Base-by-base conservation (phyloP, 2,329 filamentous ascomycete genomes). In the Cercospora janseana region DNA sequence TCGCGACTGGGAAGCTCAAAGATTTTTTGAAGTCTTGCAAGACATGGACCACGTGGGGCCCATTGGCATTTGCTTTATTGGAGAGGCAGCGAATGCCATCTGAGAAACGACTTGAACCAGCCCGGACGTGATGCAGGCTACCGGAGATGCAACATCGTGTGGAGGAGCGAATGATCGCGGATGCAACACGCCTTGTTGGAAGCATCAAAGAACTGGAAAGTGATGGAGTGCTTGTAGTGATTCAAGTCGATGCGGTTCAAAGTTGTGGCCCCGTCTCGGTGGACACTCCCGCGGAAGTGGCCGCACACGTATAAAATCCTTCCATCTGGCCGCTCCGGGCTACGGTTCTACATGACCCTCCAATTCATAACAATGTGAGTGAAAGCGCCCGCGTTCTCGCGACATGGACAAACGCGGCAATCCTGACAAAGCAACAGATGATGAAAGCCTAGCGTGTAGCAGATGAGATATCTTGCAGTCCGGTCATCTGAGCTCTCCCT, bases 371-470 rank as follows among this genome's bases (percentile, higher is more conserved):
- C 85, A 82, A 88, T 78, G 91, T 96, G 79, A 81, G 90, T 82
- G n/a, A n/a, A 54, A 10, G 13, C 12, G 23, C 20, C 18, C 37
- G 20, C 8, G 8, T 20, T 46, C 54, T 9, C 24, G 13, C 6
- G 3, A 16, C 10, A n/a, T 29, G 26, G 21, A 32, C 12, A 57
- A 68, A 57, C n/a, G n/a, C n/a, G n/a, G n/a, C n/a, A n/a, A n/a
- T n/a, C 69, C 61, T 60, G 55, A 42, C 43, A 28, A 9, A 4
- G 1, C 43, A 26, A 51, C 62, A 96, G 90, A 94, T 97, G 92
- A 98, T 97, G 93, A 98, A 95, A 95, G 88, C 88, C 82, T 84
- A 85, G 88, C 83, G 92, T 97, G 93, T 85, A 83, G 73, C 77
- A 83, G 83, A 88, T 95, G 93, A 97, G 78, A 79, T 87, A 79